Conservation (phyloP, 2,329 filamentous ascomycete species). For the Akanthomyces lecanii region DNA sequence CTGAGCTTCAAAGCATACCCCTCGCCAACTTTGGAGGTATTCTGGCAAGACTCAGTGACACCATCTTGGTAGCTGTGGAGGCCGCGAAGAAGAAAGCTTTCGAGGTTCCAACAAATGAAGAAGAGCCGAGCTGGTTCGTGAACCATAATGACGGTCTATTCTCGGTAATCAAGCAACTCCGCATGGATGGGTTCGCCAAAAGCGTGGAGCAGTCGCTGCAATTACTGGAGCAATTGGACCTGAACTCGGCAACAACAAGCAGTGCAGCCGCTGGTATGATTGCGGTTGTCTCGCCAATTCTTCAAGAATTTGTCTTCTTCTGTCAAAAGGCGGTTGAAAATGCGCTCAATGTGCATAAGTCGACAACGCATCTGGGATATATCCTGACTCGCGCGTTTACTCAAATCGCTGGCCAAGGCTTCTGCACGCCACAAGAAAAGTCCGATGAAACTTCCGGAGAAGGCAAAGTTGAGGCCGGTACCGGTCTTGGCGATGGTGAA, state of each 20-base stretch:
- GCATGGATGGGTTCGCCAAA: conserved; percentile 50
- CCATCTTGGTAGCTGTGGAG: conserved; percentile 75
- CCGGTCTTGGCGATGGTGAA: conserved; percentile 89
- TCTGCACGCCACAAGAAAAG: conserved; percentile 85
- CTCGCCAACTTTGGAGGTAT: conserved; percentile 49
- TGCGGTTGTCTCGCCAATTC: conserved; percentile 54
- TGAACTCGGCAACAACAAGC: conserved; percentile 26
- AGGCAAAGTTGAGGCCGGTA: conserved; percentile 84
- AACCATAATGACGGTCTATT: conserved; percentile 47
- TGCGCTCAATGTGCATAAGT: conserved; percentile 61
- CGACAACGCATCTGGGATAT: conserved; percentile 70
- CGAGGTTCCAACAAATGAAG: conserved; percentile 33
- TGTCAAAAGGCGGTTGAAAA: conserved; percentile 54
- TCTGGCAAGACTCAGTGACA: conserved; percentile 64
- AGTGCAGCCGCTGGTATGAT: conserved; percentile 30
- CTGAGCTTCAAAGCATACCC: conserved; percentile 19
- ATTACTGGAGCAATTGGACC: conserved; percentile 31
- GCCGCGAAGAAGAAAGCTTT: conserved; percentile 56
- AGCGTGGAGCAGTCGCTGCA: conserved; percentile 37
- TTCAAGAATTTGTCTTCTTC: conserved; percentile 66
- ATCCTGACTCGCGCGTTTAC: conserved; percentile 73
- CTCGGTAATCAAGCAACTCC: conserved; percentile 54
- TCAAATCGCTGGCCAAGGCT: conserved; percentile 77
- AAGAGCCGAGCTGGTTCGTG: conserved; percentile 34
- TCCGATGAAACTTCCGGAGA: conserved; percentile 65